A percentile compares a stretch with the other conserved stretches of the same genome.
Evolutionary conservation across 805 yeast species (phyloP).

Genomic region (Candida incommunis): DNA sequence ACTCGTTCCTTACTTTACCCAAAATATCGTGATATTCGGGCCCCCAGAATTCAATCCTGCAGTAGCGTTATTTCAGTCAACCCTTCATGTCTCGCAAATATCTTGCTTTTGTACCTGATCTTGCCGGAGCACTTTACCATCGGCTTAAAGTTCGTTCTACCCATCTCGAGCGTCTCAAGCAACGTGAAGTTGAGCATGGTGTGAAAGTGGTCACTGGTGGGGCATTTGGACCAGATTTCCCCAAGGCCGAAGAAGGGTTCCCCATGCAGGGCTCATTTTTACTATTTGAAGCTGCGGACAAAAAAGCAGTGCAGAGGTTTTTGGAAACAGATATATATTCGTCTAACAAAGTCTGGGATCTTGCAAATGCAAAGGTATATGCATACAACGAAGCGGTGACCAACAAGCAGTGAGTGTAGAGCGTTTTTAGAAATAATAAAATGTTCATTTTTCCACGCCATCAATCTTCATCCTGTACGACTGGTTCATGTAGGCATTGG

Average conservation of each 20-base stretch:
- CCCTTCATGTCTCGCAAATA: background rate
- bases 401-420: background rate
- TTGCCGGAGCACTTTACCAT: background rate
- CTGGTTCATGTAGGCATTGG: conserved; percentile 66
- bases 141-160: background rate
- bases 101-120: background rate
- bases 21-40: too few relatives aligned
- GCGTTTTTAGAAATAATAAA: background rate
- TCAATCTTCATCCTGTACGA: conserved; percentile 3
- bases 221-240: background rate
- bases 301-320: background rate
- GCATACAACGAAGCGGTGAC: background rate
- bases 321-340: background rate
- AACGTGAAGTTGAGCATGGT: background rate
- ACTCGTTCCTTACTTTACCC: too few relatives aligned
- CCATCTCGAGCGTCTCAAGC: background rate
- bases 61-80: too few relatives aligned
- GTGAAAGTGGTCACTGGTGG: background rate
- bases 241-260: background rate
- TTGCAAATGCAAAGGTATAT: background rate
- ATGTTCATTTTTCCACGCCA: conserved; percentile 1
- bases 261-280: background rate
- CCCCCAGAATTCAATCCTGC: too few relatives aligned
- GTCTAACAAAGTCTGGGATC: background rate
- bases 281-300: background rate